Base-by-base conservation (phyloP, 83 land plant species). In the Thuja plicata region DNA sequence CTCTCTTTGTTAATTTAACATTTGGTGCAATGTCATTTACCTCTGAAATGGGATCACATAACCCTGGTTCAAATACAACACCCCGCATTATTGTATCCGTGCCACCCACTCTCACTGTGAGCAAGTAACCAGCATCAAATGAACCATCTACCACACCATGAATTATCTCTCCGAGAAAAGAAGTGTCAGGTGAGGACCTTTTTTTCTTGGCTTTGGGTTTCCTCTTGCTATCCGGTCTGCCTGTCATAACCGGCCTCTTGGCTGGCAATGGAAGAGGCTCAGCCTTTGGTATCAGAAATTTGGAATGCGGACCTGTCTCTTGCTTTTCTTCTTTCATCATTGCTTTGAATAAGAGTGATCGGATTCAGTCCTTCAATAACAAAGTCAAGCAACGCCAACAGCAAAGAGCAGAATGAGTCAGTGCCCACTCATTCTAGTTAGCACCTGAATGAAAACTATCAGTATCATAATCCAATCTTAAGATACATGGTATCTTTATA, bases 81-180 rank as follows among this genome's bases (percentile, higher is more conserved):
- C 90, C 90, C 41, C 89, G 57, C 71, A 89, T 54, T 45, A 89
- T 57, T 40, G 90, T 89, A 24, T 89, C 87, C 19, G 90, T 87
- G 43, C 87, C 77, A 12, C 90, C 90, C 40, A 89, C 90, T 87
- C 85, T 89, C 9, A 87, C 88, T 16, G 90, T 89, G 40, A 89
- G 89, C 34, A 89, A 43, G 48, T 89, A 89, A 46, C 90, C 90
- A n/a, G 90, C 90, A 87, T 89, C 90, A 76, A 89, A 89, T 10
- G 70, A 89, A 38, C 90, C 90, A 87, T 89, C 90, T 52, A 89
- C 76, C 32, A 89, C 90, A 40, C 90, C 90, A 54, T 87, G 62
- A 66, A 89, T 88, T 76, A 66, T 16, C 81, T 89, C 85, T 3
- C 90, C 90, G 2, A 89, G 62, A 76, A 89, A 89, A 55, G 83